A percentile compares a stretch with the other conserved stretches of the same genome.
Conservation (phyloP, 2,329 filamentous ascomycete species). For the Penicillium sp. region DNA sequence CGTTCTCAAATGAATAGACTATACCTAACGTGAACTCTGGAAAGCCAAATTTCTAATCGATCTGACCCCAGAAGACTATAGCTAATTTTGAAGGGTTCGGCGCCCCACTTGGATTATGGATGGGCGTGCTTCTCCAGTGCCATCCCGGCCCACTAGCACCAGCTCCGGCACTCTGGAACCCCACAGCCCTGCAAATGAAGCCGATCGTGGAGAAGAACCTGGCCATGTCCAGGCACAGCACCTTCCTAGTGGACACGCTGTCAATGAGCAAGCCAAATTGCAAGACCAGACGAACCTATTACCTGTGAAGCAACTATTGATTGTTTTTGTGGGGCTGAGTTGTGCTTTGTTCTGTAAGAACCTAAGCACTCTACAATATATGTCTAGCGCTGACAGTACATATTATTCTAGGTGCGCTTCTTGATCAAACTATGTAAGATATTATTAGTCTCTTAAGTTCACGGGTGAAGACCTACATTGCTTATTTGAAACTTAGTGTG, state of each 20-base stretch:
- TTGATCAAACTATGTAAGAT: constrained; percentile 48
- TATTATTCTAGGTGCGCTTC: constrained; percentile 48
- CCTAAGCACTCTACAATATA: background rate
- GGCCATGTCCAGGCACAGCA: background rate
- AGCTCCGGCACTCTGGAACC: background rate
- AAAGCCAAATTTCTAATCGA: background rate
- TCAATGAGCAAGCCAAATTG: background rate
- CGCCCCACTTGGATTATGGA: background rate
- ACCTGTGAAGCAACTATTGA: constrained; percentile 42
- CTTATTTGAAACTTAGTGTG: constrained; percentile 42
- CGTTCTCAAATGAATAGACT: background rate
- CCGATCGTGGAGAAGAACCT: background rate
- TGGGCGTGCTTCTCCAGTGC: background rate
- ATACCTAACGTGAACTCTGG: background rate
- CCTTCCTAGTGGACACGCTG: background rate
- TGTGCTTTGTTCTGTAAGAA: constrained; percentile 6
- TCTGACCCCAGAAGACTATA: no score
- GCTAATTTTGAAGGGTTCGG: background rate
- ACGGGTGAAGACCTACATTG: background rate
- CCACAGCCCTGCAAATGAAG: background rate
- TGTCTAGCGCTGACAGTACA: background rate
- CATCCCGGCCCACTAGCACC: background rate
- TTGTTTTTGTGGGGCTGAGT: constrained; percentile 5
- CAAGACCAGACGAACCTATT: constrained; percentile 59
- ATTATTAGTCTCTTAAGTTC: background rate